Conservation (phyloP, 2,329 filamentous ascomycete species). For the Paecilomyces fulvus region DNA sequence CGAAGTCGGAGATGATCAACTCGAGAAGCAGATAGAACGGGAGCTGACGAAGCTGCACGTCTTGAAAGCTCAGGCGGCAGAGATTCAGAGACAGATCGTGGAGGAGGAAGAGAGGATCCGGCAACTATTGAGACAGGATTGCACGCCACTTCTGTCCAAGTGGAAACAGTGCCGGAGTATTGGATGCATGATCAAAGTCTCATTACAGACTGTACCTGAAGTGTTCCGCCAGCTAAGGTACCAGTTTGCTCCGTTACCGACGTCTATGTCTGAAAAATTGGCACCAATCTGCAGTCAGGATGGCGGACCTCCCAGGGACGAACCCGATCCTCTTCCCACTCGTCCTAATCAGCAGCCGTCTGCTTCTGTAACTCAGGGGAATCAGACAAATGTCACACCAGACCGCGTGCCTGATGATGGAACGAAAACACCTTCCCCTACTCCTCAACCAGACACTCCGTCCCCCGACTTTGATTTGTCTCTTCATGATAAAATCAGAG, state of each 20-base stretch:
- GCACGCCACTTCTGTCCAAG: conserved; percentile 12
- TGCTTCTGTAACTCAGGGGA: not conserved
- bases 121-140: conserved; percentile 19
- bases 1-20: conserved; percentile 1
- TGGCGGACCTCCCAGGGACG: not conserved
- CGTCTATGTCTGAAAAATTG: conserved; percentile 8
- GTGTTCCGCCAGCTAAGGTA: conserved; percentile 18
- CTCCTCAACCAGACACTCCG: conserved; percentile 1
- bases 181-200: conserved; percentile 21
- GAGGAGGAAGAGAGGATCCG: conserved; percentile 19
- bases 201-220: conserved; percentile 19
- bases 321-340: conserved; percentile 1
- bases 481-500: conserved; percentile 4
- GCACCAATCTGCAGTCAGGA: conserved; percentile 4
- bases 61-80: conserved; percentile 15
- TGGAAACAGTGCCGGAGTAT: conserved; percentile 17
- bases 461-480: conserved; percentile 2
- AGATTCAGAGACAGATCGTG: conserved; percentile 16
- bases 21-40: conserved; percentile 11
- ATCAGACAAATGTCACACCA: not conserved
- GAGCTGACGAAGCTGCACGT: conserved; percentile 17
- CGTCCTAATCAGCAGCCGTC: not conserved
- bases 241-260: conserved; percentile 16
- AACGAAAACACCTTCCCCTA: not conserved
- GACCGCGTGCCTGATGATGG: not conserved